These are phyloP conservation scores for Microcyclospora pomicola DNA, from an alignment of 2,329 filamentous ascomycete genomes.

Conservation along the genomic window DNA sequence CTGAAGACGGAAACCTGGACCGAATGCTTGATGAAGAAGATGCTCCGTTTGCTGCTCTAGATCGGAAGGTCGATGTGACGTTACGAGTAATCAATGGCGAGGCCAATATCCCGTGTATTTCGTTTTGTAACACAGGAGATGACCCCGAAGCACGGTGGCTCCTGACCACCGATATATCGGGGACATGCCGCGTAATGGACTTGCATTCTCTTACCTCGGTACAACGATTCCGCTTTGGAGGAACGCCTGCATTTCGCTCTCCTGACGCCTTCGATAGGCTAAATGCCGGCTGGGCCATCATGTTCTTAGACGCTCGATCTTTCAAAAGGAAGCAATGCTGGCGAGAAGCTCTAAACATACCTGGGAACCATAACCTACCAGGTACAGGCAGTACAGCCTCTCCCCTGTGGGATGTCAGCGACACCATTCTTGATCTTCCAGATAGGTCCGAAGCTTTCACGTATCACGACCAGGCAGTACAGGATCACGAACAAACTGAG, in stretches of 20 bases:
- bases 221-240: slow-evolving; percentile 9
- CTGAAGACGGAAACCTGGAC: slow-evolving; percentile 1
- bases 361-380: slow-evolving; percentile 9
- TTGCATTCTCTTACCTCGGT: slow-evolving; percentile 7
- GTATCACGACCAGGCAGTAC: neutral
- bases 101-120: slow-evolving; percentile 43
- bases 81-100: slow-evolving; percentile 18
- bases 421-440: slow-evolving; percentile 11
- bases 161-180: slow-evolving; percentile 40
- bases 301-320: slow-evolving; percentile 24
- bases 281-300: slow-evolving; percentile 24
- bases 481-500: neutral
- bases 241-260: neutral
- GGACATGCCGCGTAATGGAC: slow-evolving; percentile 19
- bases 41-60: neutral
- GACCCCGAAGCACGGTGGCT: slow-evolving; percentile 44
- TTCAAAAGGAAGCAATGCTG: slow-evolving; percentile 16
- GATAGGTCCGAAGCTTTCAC: slow-evolving; percentile 8
- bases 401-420: slow-evolving; percentile 19
- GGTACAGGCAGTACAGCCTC: slow-evolving; percentile 5
- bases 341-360: slow-evolving; percentile 13
- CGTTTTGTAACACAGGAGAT: slow-evolving; percentile 44
- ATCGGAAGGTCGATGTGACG: slow-evolving; percentile 14
- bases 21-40: slow-evolving; percentile 11
- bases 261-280: slow-evolving; percentile 13